Evolutionary conservation across 1,284 basidiomycete genomes (phyloP), one percentile per base, ranked within the genome.

Genomic region (Puccinia polysora): DNA sequence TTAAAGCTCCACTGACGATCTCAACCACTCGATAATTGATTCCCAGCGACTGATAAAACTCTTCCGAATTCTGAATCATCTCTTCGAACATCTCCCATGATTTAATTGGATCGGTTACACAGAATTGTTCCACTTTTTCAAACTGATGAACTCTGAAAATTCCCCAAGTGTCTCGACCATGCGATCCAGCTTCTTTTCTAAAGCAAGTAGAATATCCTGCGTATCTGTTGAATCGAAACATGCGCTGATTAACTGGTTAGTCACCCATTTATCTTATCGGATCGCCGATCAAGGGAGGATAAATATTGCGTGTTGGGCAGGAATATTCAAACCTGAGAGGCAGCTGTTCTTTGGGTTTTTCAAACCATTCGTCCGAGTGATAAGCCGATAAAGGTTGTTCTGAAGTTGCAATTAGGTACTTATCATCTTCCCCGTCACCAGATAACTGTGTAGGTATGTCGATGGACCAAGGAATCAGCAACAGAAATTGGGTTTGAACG

Each of bases 111-210:
- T 92, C 89, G 25, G 94, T 97, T 77, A 99, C 86, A 83, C 89
- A 88, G 82, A 98, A 98, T 83, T 96, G 87, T 81, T 99, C 96
- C 65, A 99, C 85, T 83, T 99, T 99, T 82, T 99, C 96, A 77
- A 99, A 99, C 82, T 99, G 96, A 81, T 99, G 96, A 64, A 98
- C 94, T 43, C 96, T 90, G 87, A 98, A 98, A 81, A 97, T 97
- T 73, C 95, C 96, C 93, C 95, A 97, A 82, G 96, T 97, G 78
- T 99, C 96, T 72, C 92, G 89, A 15, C 96, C 96, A 53, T 93
- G 91, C 4, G 91, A 89, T 58, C 95, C 96, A 3, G 95, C 95
- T 82, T 99, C 95, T 82, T 97, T 98, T 58, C 96, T 87, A 88
- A 99, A 99, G 81, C 95, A 98, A n/a, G 95, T 98, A 78, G 85